Evolutionary conservation across 768 basidiomycete species (phyloP).

Genomic region (Fibroporia radiculosa): DNA sequence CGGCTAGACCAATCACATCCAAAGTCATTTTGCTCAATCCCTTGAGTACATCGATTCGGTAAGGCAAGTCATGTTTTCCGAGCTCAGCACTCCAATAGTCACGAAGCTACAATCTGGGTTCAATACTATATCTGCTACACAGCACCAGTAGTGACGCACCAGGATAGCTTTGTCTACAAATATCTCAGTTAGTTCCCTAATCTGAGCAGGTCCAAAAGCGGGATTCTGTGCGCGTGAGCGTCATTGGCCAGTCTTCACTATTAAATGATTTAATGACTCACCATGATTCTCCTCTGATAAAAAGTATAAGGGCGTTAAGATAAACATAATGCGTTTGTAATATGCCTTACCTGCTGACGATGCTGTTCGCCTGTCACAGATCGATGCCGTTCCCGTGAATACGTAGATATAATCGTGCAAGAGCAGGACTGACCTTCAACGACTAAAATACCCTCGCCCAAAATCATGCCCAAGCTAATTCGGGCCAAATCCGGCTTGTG

Average conservation of each 20-base stretch:
- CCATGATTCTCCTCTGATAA: too few species aligned
- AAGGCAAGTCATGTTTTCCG: conserved; percentile 10
- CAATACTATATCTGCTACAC: too few species aligned
- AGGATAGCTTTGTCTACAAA: conserved; percentile 49
- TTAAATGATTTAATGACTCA: too few species aligned
- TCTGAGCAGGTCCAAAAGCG: conserved; percentile 54
- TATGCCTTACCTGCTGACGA: too few species aligned
- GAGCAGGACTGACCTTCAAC: background rate
- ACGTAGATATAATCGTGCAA: too few species aligned
- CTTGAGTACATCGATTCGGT: conserved; percentile 24
- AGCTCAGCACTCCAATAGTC: conserved; percentile 19
- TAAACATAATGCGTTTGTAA: too few species aligned
- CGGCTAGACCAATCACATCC: conserved; percentile 5
- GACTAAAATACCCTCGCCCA: background rate
- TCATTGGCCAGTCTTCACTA: too few species aligned
- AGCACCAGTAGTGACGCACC: too few species aligned
- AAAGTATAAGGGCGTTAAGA: too few species aligned
- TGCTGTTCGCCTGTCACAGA: too few species aligned
- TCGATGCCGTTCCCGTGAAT: too few species aligned
- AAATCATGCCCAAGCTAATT: background rate
- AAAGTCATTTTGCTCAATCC: conserved; percentile 24
- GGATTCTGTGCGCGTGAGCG: too few species aligned
- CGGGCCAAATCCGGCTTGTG: background rate
- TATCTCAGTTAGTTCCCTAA: conserved; percentile 47
- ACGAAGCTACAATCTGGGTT: conserved; percentile 6